Percentiles rank a stretch among this genome's conserved stretches.
These are phyloP conservation scores for Drosera spatulata DNA, from an alignment of 179 eudicot species.

Conservation along the genomic window DNA sequence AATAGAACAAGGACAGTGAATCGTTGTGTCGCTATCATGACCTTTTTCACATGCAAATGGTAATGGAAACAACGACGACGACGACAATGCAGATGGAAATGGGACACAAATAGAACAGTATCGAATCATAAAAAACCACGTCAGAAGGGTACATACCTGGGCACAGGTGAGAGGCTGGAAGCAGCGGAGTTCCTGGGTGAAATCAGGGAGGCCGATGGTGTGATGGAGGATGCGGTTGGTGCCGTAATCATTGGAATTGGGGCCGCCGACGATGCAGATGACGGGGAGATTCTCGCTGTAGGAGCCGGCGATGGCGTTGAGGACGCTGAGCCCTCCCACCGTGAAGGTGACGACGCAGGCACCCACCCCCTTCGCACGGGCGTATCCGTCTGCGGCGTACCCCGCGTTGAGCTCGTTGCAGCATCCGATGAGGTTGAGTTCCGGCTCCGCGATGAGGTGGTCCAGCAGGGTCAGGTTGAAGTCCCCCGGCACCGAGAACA, in stretches of 20 bases:
- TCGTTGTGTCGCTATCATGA: too few relatives aligned
- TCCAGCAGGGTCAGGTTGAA: constrained; percentile 60
- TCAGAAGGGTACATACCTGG: constrained; percentile 25
- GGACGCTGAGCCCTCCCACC: constrained; percentile 64
- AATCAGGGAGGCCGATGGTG: constrained; percentile 69
- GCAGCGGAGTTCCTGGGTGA: constrained; percentile 62
- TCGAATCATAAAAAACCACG: too few relatives aligned
- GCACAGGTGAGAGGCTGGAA: constrained; percentile 62
- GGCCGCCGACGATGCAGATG: constrained; percentile 71
- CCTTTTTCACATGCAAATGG: too few relatives aligned
- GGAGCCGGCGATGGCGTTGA: constrained; percentile 71
- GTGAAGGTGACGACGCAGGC: constrained; percentile 80
- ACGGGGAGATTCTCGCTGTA: constrained; percentile 74
- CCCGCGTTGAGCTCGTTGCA: constrained; percentile 86
- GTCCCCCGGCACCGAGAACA: constrained; percentile 74
- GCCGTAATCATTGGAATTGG: constrained; percentile 79
- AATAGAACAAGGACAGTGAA: too few relatives aligned
- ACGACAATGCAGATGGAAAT: too few relatives aligned
- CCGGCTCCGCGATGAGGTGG: constrained; percentile 53
- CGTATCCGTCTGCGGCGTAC: constrained; percentile 83
- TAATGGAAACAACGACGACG: too few relatives aligned
- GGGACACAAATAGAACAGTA: too few relatives aligned
- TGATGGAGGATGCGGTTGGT: constrained; percentile 58
- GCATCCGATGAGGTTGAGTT: constrained; percentile 53
- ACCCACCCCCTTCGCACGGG: constrained; percentile 73